Conservation (phyloP, 768 basidiomycete species). For the Phallus indusiatus region DNA sequence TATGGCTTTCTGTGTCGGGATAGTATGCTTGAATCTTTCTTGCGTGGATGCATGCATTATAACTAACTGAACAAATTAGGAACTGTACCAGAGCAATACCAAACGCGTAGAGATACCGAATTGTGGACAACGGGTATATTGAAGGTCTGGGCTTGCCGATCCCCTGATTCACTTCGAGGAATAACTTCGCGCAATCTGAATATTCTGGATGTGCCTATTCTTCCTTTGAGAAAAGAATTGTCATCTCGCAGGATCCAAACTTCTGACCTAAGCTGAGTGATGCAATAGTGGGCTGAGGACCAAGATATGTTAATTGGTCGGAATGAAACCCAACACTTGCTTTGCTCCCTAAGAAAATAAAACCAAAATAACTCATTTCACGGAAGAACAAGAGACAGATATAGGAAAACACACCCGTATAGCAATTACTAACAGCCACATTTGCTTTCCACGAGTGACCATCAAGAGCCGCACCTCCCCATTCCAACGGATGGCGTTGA, state of each 20-base stretch:
- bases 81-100: background rate
- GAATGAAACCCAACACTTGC: slow-evolving; percentile 79
- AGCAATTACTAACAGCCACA: slow-evolving; percentile 80
- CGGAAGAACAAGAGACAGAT: background rate
- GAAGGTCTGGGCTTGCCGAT: slow-evolving; percentile 59
- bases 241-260: background rate
- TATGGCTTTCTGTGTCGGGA: slow-evolving; percentile 61
- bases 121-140: slow-evolving; percentile 73
- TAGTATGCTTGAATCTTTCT: slow-evolving; percentile 71
- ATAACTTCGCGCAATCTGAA: slow-evolving; percentile 76
- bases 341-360: slow-evolving; percentile 46
- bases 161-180: slow-evolving; percentile 46
- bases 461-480: slow-evolving; percentile 31
- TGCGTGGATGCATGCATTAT: slow-evolving; percentile 86
- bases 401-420: slow-evolving; percentile 22
- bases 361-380: too few species aligned
- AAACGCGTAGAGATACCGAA: slow-evolving; percentile 39
- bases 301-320: slow-evolving; percentile 72
- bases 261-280: slow-evolving; percentile 63
- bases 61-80: slow-evolving; percentile 32
- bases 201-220: slow-evolving; percentile 50
- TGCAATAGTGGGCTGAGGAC: slow-evolving; percentile 79
- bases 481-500: slow-evolving; percentile 55
- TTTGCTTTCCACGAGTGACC: slow-evolving; percentile 59
- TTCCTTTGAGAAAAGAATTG: background rate